phyloP scores from a whole-genome alignment of 1,284 basidiomycete genomes.

The Limonomyces culmigenus region DNA sequence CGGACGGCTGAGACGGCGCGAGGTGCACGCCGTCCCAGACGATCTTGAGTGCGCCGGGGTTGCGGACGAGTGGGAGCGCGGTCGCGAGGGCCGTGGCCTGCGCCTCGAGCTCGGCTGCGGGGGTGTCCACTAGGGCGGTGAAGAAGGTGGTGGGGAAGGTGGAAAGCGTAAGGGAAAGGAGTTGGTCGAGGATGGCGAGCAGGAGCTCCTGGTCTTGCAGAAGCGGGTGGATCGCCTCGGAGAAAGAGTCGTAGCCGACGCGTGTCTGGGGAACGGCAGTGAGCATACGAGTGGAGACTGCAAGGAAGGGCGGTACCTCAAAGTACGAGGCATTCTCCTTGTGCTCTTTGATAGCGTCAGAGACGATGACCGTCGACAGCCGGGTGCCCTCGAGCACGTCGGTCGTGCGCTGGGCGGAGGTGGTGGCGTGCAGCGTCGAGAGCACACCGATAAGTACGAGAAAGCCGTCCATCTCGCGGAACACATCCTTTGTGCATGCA shows the following conservation, averaged over 20 bases:
- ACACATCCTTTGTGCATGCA: constrained; percentile 48
- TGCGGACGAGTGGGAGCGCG: constrained; percentile 31
- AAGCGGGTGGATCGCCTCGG: constrained; percentile 34
- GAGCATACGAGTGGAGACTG: constrained; percentile 1
- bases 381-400: constrained; percentile 36
- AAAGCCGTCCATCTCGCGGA: constrained; percentile 67
- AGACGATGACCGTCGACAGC: constrained; percentile 41
- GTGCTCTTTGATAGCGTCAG: constrained; percentile 43
- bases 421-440: constrained; percentile 28
- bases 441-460: constrained; percentile 53
- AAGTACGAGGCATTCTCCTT: constrained; percentile 45
- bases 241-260: constrained; percentile 48
- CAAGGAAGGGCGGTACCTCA: constrained; percentile 27
- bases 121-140: neutral
- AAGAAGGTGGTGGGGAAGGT: constrained; percentile 31
- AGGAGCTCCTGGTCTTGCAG: constrained; percentile 37
- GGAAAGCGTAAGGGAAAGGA: too few relatives aligned
- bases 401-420: constrained; percentile 16
- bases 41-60: constrained; percentile 36
- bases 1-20: constrained; percentile 9
- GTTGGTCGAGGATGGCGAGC: constrained; percentile 42
- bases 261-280: constrained; percentile 23
- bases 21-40: constrained; percentile 26
- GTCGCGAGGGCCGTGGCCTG: constrained; percentile 9
- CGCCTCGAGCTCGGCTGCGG: too few relatives aligned